Percentiles rank a stretch among this genome's conserved stretches.
Conservation (phyloP, 495 filamentous ascomycete genomes). For the Hypoxylon rickii region DNA sequence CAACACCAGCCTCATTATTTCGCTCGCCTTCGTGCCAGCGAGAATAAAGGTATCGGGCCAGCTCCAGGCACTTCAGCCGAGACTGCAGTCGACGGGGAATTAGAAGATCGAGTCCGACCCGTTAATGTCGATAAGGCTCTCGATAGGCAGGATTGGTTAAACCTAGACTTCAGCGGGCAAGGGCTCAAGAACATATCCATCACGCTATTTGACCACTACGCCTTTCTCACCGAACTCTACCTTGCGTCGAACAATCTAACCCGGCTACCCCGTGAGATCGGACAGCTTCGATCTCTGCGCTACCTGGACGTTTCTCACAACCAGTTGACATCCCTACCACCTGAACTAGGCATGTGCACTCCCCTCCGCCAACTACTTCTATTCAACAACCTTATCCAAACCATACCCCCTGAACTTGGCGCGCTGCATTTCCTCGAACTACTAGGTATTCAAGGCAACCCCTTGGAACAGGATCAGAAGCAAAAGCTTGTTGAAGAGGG, state of each 20-base stretch:
- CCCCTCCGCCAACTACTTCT: conserved; percentile 77
- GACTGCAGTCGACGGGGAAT: conserved; percentile 59
- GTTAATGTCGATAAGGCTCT: conserved; percentile 58
- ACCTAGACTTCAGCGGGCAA: conserved; percentile 91
- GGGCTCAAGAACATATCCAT: conserved; percentile 79
- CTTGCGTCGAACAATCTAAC: conserved; percentile 88
- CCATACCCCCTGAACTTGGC: conserved; percentile 83
- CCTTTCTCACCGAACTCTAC: conserved; percentile 85
- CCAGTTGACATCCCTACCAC: conserved; percentile 77
- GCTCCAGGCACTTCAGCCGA: conserved; percentile 39
- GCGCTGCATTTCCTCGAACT: conserved; percentile 84
- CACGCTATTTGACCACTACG: conserved; percentile 77
- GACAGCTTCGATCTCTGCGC: conserved; percentile 74
- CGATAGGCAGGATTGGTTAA: conserved; percentile 82
- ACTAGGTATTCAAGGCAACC: conserved; percentile 91
- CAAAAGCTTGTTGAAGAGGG: conserved; percentile 81
- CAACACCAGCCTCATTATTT: conserved; percentile 59
- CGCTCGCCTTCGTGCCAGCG: conserved; percentile 56
- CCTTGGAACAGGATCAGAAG: conserved; percentile 71
- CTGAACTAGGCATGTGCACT: conserved; percentile 95
- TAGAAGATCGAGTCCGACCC: conserved; percentile 67
- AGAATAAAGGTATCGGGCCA: conserved; percentile 62
- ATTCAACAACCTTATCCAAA: conserved; percentile 86
- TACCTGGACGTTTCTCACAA: conserved; percentile 89
- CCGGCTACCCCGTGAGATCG: conserved; percentile 74